These are phyloP conservation scores for Parsonsia alboflavescens DNA, from an alignment of 257 asterid genomes.

Conservation along the genomic window DNA sequence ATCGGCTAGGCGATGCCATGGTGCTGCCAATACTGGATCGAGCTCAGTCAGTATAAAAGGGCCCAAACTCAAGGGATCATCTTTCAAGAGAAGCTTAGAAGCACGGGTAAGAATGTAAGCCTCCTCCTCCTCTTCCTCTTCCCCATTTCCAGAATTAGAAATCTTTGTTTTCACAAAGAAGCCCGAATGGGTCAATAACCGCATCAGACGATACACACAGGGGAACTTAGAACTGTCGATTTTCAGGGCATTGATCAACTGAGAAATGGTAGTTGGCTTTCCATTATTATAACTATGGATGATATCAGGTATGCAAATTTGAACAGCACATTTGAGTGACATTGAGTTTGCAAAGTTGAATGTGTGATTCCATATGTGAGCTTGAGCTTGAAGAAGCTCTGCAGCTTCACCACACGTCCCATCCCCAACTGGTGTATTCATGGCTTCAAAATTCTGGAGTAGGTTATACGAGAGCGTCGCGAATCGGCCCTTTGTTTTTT, in stretches of 20 bases:
- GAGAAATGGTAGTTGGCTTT: slow-evolving; percentile 20
- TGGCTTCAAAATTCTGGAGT: no score
- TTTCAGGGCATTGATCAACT: slow-evolving; percentile 15
- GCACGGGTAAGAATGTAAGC: slow-evolving; percentile 18
- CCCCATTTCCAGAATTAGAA: not conserved
- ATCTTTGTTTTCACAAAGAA: slow-evolving; percentile 12
- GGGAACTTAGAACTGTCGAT: slow-evolving; percentile 15
- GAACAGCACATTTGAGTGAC: no score
- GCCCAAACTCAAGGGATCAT: slow-evolving; percentile 3
- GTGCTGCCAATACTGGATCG: not conserved
- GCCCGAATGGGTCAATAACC: slow-evolving; percentile 24
- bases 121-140: not conserved
- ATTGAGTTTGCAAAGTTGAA: no score
- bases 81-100: slow-evolving; percentile 21
- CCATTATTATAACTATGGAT: slow-evolving; percentile 15
- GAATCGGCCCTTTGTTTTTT: no score
- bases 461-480: no score
- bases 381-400: no score
- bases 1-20: slow-evolving; percentile 20
- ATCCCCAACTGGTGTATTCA: slow-evolving; percentile 4
- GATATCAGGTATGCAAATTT: no score
- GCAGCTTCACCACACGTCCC: slow-evolving; percentile 2
- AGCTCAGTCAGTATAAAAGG: not conserved
- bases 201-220: slow-evolving; percentile 25
- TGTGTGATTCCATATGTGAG: no score